phyloP scores from a whole-genome alignment of 1,284 basidiomycete species.

The Anthracocystis setariae region DNA sequence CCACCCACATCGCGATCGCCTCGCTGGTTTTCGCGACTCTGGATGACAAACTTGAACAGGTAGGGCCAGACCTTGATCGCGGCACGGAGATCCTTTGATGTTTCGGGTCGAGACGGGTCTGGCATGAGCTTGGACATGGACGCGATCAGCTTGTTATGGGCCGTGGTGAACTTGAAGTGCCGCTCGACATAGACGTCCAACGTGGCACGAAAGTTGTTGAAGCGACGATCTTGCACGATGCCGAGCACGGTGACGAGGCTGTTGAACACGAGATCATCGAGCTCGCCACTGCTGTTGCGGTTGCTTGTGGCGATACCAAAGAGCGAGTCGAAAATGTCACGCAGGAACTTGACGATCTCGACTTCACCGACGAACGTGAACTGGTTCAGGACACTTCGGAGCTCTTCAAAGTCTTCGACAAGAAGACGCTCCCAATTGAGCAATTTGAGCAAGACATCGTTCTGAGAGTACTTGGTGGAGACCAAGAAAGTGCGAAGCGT shows the following conservation, averaged over 20 bases:
- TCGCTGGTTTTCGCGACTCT: slow-evolving; percentile 87
- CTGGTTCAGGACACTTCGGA: slow-evolving; percentile 80
- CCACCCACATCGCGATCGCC: slow-evolving; percentile 74
- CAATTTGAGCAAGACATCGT: slow-evolving; percentile 82
- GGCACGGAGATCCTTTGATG: slow-evolving; percentile 81
- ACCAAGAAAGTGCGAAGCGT: slow-evolving; percentile 88
- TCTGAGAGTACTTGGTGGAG: slow-evolving; percentile 92
- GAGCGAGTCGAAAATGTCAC: slow-evolving; percentile 89
- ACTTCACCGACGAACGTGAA: slow-evolving; percentile 84
- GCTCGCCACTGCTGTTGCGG: slow-evolving; percentile 79
- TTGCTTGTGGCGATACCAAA: slow-evolving; percentile 86
- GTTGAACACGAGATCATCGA: slow-evolving; percentile 88
- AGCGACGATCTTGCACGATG: slow-evolving; percentile 85
- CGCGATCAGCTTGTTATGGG: slow-evolving; percentile 56
- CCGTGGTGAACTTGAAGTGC: slow-evolving; percentile 75
- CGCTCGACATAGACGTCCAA: slow-evolving; percentile 91
- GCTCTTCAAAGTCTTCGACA: slow-evolving; percentile 72
- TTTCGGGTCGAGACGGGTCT: slow-evolving; percentile 79
- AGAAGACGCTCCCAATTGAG: slow-evolving; percentile 79
- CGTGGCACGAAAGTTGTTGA: slow-evolving; percentile 90
- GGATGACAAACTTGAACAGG: slow-evolving; percentile 90
- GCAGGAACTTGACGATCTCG: slow-evolving; percentile 87
- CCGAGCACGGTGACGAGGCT: slow-evolving; percentile 82
- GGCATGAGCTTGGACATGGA: slow-evolving; percentile 85
- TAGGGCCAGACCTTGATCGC: slow-evolving; percentile 97